Evolutionary conservation across 1,284 basidiomycete genomes (phyloP).

Genomic region (Trichosporon ovoides): DNA sequence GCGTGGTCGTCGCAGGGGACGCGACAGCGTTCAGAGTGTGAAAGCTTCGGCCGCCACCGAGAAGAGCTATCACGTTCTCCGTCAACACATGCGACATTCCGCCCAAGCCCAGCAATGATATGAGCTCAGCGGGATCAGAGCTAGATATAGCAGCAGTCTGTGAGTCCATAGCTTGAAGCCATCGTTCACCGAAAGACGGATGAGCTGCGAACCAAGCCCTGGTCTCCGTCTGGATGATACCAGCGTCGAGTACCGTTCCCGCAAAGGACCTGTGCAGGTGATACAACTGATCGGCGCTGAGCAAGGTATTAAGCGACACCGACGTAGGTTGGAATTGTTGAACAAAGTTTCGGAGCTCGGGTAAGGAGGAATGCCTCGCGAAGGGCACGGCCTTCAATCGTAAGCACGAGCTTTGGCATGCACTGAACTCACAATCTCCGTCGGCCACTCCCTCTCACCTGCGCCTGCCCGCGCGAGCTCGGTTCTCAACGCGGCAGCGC

Average conservation of each 20-base stretch:
- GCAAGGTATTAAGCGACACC: slow-evolving; percentile 73
- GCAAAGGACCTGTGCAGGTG: slow-evolving; percentile 53
- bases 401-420: not conserved
- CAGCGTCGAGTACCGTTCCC: slow-evolving; percentile 51
- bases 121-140: too few species aligned
- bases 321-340: slow-evolving; percentile 66
- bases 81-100: too few species aligned
- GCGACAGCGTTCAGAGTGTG: too few species aligned
- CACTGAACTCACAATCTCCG: slow-evolving; percentile 32
- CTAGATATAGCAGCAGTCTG: too few species aligned
- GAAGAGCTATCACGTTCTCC: too few species aligned
- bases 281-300: slow-evolving; percentile 44
- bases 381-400: slow-evolving; percentile 66
- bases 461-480: slow-evolving; percentile 25
- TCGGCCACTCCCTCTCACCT: slow-evolving; percentile 36
- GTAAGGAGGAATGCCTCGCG: slow-evolving; percentile 74
- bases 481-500: slow-evolving; percentile 21
- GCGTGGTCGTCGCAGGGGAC: too few species aligned
- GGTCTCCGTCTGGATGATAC: slow-evolving; percentile 15
- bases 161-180: too few species aligned
- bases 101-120: too few species aligned
- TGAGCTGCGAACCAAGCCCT: not conserved
- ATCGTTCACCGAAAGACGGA: too few species aligned
- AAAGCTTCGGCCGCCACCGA: too few species aligned
- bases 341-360: slow-evolving; percentile 74